Conservation (phyloP, 768 basidiomycete species). For the Collybia mongolica region DNA sequence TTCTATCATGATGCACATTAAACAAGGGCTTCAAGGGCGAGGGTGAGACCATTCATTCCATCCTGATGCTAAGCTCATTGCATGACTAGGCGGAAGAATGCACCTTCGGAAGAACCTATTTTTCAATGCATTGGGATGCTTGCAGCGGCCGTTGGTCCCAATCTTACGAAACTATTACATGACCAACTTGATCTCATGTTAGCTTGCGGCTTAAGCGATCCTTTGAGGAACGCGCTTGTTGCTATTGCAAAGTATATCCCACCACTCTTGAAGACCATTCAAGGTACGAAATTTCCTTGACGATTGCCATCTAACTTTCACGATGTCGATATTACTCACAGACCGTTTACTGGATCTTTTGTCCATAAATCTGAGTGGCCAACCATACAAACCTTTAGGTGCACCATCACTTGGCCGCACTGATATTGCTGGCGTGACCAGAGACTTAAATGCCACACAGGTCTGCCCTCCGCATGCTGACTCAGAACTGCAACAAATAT, state of each 20-base stretch:
- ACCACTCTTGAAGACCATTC: constrained; percentile 87
- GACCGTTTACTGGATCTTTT: constrained; percentile 89
- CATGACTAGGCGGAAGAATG: constrained; percentile 71
- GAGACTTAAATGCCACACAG: constrained; percentile 53
- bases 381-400: constrained; percentile 85
- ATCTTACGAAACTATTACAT: constrained; percentile 92
- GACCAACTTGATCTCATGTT: constrained; percentile 98
- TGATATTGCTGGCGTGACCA: constrained; percentile 46
- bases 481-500: constrained; percentile 2
- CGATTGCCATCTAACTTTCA: neutral
- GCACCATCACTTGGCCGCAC: constrained; percentile 66
- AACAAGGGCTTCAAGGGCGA: constrained; percentile 80
- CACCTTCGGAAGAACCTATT: constrained; percentile 90
- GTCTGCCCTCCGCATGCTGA: constrained; percentile 21
- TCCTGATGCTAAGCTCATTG: neutral
- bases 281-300: constrained; percentile 50
- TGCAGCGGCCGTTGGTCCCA: constrained; percentile 91
- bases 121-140: constrained; percentile 99
- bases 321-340: constrained; percentile 22
- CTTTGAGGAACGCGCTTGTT: constrained; percentile 79
- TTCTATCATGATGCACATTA: constrained; percentile 85
- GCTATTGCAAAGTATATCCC: constrained; percentile 87
- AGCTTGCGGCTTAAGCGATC: constrained; percentile 88
- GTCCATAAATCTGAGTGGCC: constrained; percentile 77
- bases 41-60: constrained; percentile 49